phyloP scores from a whole-genome alignment of 1,139 yeast species.

The Yamadazyma membranifaciens region DNA sequence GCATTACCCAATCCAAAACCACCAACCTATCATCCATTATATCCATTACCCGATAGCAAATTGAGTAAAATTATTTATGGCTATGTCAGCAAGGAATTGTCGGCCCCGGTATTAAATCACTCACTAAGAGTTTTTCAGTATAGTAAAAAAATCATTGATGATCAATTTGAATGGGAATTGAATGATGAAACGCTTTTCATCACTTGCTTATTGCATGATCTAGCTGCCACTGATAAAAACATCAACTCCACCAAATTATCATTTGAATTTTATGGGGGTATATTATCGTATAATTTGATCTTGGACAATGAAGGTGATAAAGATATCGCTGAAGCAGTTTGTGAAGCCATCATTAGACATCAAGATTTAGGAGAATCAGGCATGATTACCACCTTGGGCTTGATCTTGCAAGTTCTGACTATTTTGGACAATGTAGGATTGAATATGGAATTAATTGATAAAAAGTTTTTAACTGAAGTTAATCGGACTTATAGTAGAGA shows the following conservation, averaged over 20 bases:
- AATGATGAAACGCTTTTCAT: constrained; percentile 30
- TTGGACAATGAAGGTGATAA: constrained; percentile 23
- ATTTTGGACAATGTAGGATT: constrained; percentile 39
- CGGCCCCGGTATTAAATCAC: constrained; percentile 28
- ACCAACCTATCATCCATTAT: constrained; percentile 25
- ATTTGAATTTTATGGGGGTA: constrained; percentile 39
- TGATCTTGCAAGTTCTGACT: constrained; percentile 35
- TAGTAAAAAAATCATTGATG: constrained; percentile 32
- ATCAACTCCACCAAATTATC: constrained; percentile 37
- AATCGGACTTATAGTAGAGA: constrained; percentile 28
- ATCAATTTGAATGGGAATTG: constrained; percentile 37
- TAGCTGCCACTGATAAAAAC: constrained; percentile 35
- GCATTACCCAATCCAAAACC: constrained; percentile 27
- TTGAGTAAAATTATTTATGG: constrained; percentile 21
- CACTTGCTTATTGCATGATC: constrained; percentile 37
- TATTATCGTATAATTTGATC: constrained; percentile 30
- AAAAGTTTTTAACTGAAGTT: constrained; percentile 28
- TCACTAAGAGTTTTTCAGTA: constrained; percentile 35
- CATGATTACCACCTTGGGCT: constrained; percentile 35
- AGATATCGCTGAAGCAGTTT: constrained; percentile 38
- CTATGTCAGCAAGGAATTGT: constrained; percentile 27
- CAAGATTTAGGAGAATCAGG: constrained; percentile 38
- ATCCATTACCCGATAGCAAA: constrained; percentile 22
- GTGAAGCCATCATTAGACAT: constrained; percentile 39
- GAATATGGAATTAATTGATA: constrained; percentile 29